Base-by-base conservation (phyloP, 768 basidiomycete genomes). In the Podaxis carcinomalis region DNA sequence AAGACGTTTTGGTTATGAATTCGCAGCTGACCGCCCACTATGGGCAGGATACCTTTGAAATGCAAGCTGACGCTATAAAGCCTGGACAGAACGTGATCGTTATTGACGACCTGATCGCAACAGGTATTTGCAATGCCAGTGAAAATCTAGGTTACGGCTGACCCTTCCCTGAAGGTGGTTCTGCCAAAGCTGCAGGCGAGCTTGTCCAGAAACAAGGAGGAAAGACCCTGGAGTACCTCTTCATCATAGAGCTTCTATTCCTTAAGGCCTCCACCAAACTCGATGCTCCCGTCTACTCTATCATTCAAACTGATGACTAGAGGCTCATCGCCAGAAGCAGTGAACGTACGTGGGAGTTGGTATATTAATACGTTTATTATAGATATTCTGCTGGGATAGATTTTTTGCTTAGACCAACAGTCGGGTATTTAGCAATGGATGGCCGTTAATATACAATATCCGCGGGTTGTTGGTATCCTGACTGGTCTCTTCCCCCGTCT, bases 61-160 rank as follows among this genome's bases (percentile, higher is more conserved):
- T 98, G 84, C 97, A 98, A 75, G 80, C 83, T 19, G 92, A 88
- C 56, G 87, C 90, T 9, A 92, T 99, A 69, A 74, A 83, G 65
- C 81, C 87, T 4, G 93, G 94, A 28, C 88, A 95, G 70, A 89
- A 78, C 62, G 93, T 95, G 21, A 72, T 99, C 50, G 80, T 99
- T 47, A 79, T 99, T 27, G 97, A 99, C 74, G 97, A 99, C 73
- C 80, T 99, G 42, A 92, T 99, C 64, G 97, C 97, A 0, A 98
- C 96, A 32, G 96, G 95, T 91, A 64, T 46, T 23, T 25, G 13
- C 3, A 25, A n/a, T 2, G 16, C 19, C 21, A 23, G 0, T 1
- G 23, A 9, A 19, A 2, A 49, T 49, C 47, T 3, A 27, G 7
- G 28, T 35, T 57, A 58, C 57, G 25, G 27, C 42, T 62, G 54